Conservation (phyloP, 2,329 filamentous ascomycete genomes). For the Parasarocladium wereldwijsianum region DNA sequence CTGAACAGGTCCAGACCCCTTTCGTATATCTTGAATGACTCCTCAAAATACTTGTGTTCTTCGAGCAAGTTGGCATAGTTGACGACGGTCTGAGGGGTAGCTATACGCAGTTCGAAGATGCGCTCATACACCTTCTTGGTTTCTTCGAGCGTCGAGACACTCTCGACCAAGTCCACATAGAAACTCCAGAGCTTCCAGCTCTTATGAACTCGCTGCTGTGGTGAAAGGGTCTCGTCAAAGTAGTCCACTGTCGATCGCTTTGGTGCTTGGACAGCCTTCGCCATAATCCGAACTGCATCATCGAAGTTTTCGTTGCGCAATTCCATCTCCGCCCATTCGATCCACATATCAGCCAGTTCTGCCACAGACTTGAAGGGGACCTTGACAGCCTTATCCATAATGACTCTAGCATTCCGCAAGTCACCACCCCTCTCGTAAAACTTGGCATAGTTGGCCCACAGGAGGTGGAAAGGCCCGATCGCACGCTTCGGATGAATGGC, state of each 20-base stretch:
- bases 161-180: constrained; percentile 95
- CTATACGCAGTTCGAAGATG: constrained; percentile 95
- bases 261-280: constrained; percentile 90
- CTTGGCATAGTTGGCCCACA: constrained; percentile 95
- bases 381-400: constrained; percentile 96
- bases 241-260: constrained; percentile 98
- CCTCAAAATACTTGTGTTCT: constrained; percentile 89
- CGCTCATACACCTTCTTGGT: constrained; percentile 90
- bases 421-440: constrained; percentile 89
- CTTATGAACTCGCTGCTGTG: constrained; percentile 95
- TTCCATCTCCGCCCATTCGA: constrained; percentile 98
- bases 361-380: constrained; percentile 97
- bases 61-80: constrained; percentile 95
- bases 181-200: constrained; percentile 99
- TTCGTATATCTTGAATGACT: constrained; percentile 96
- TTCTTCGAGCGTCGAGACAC: constrained; percentile 79
- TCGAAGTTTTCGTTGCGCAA: constrained; percentile 92
- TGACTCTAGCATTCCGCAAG: constrained; percentile 69
- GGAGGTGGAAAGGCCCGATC: constrained; percentile 79
- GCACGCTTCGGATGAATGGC: constrained; percentile 91
- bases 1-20: constrained; percentile 94
- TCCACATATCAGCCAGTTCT: constrained; percentile 96
- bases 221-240: constrained; percentile 86
- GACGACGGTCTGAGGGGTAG: constrained; percentile 94
- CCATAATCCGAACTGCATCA: constrained; percentile 88